A percentile compares a stretch with the other conserved stretches of the same genome.
phyloP scores from a whole-genome alignment of 176 grass and related monocot genomes.

The Ensete glaucum region DNA sequence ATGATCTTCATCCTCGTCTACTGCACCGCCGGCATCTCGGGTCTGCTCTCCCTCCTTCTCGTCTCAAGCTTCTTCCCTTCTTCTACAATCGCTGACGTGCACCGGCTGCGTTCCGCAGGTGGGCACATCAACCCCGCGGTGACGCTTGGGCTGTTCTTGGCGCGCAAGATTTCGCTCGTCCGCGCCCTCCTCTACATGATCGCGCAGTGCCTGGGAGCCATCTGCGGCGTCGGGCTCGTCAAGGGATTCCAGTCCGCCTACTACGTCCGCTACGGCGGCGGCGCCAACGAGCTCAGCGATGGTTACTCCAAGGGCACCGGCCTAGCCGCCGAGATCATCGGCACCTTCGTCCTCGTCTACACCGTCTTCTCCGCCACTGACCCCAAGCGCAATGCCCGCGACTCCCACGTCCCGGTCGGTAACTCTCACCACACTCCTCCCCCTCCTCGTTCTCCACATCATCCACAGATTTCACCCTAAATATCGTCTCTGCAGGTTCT shows the following conservation, averaged over 20 bases:
- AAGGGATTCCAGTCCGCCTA: conserved; percentile 65
- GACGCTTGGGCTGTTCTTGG: conserved; percentile 76
- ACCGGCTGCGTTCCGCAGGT: conserved; percentile 6
- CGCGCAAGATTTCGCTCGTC: conserved; percentile 68
- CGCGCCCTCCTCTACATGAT: conserved; percentile 74
- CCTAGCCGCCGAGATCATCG: conserved; percentile 36
- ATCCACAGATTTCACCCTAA: too few species aligned
- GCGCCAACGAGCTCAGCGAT: conserved; percentile 23
- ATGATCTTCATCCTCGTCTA: conserved; percentile 98
- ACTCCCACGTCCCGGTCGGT: conserved; percentile 47
- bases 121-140: conserved; percentile 92
- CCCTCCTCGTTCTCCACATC: too few species aligned
- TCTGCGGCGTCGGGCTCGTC: conserved; percentile 79
- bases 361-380: conserved; percentile 46
- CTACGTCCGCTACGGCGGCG: conserved; percentile 53
- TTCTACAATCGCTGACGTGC: too few species aligned
- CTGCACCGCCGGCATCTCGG: conserved; percentile 90
- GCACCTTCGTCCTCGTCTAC: conserved; percentile 44
- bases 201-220: conserved; percentile 73
- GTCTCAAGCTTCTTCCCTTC: too few species aligned
- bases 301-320: conserved; percentile 35
- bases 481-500: too few species aligned
- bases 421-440: too few species aligned
- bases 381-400: conserved; percentile 41
- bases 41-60: conserved; percentile 7